These are phyloP conservation scores for Novakomyces olei DNA, from an alignment of 805 yeast species.

Conservation along the genomic window DNA sequence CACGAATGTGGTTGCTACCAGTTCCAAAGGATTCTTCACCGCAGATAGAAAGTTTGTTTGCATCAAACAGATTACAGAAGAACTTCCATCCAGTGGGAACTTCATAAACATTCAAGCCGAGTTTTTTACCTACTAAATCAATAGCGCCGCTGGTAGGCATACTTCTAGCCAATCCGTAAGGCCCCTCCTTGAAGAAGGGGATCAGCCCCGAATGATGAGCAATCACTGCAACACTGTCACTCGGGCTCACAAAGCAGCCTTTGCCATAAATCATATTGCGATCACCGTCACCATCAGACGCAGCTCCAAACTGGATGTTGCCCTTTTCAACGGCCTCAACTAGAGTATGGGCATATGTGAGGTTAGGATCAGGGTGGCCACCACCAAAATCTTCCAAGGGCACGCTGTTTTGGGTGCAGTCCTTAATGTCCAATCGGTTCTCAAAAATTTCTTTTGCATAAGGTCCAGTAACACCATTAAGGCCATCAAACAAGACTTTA, in stretches of 20 bases:
- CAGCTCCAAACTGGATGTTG: conserved; percentile 82
- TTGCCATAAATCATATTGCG: conserved; percentile 97
- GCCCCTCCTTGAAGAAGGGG: conserved; percentile 71
- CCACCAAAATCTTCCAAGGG: conserved; percentile 93
- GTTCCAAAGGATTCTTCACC: conserved; percentile 98
- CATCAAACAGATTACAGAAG: conserved; percentile 87
- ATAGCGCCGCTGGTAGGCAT: conserved; percentile 95
- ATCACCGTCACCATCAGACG: conserved; percentile 98
- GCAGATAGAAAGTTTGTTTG: conserved; percentile 79
- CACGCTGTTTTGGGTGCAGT: conserved; percentile 44
- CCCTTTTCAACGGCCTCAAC: conserved; percentile 70
- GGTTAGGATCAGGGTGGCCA: conserved; percentile 90
- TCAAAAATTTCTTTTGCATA: conserved; percentile 70
- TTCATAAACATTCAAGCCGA: conserved; percentile 61
- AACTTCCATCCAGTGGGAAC: conserved; percentile 99
- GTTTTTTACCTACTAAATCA: conserved; percentile 66
- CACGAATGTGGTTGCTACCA: conserved; percentile 92
- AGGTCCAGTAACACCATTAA: conserved; percentile 94
- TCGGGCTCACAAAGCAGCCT: conserved; percentile 86
- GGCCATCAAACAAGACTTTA: conserved; percentile 63
- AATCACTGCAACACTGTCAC: conserved; percentile 93
- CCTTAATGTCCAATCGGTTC: conserved; percentile 62
- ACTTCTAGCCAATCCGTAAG: conserved; percentile 81
- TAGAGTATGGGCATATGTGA: conserved; percentile 75
- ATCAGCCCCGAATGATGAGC: conserved; percentile 67